Evolutionary conservation across 768 basidiomycete species (phyloP), one percentile per base, ranked within the genome.

Genomic region (Tephrocybe sp.): DNA sequence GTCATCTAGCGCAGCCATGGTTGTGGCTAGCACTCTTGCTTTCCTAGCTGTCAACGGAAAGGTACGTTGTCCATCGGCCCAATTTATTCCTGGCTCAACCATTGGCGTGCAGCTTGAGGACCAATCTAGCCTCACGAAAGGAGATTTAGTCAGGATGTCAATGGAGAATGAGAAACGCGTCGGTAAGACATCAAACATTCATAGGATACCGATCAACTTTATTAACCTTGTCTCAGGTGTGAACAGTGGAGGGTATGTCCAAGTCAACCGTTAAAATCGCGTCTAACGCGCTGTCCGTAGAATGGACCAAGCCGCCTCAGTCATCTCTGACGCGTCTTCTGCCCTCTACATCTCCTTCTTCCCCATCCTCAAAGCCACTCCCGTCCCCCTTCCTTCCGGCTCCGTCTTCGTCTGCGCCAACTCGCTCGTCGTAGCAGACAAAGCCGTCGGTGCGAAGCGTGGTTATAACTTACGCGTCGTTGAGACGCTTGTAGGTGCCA

Each of bases 251-350:
- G 87, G 88, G 87, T 88, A 58, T 52, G 79, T 63, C 6, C 47
- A 26, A 38, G 5, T 13, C 16, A 35, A 25, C 18, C 13, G 8
- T 39, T n/a, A 5, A 22, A 6, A 26, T 56, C 36, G 55, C 34
- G 58, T 56, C 47, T 19, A 11, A 35, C 16, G 5, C 48, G 49
- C 42, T 5, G 4, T 26, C 46, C 34, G 36, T 41, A 88, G 90
- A 21, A 89, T 95, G 87, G 93, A 96, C 64, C 92, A 94, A 75
- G 87, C 92, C 1, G 90, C 92, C 0, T 92, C 89, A 0, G 85
- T 92, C 30, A 86, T 95, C 56, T 87, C 83, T 13, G 73, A 78
- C 21, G 74, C 87, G 0, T 77, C 79, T 18, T 82, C 86, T 7
- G 86, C 90, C 0, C 77, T 91, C 26, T 88, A 88, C 62, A 86